Evolutionary conservation across 2,329 filamentous ascomycete genomes (phyloP), one percentile per base, ranked within the genome.

Genomic region (Stenocarpella maydis): DNA sequence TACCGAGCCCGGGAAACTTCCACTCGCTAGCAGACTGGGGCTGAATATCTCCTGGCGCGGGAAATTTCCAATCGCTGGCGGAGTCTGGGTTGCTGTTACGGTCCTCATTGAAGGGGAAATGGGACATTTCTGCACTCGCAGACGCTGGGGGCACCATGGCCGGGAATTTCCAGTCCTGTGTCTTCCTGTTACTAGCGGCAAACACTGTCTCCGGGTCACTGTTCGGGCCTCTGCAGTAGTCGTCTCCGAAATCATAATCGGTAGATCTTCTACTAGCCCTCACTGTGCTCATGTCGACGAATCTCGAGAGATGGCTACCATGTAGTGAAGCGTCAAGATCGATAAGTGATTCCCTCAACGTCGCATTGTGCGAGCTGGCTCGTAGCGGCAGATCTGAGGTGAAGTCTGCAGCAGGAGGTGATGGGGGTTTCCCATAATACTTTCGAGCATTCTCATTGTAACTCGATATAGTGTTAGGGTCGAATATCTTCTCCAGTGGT

Each of bases 401-500:
- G n/a, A 63, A 49, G 12, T 63, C 58, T 0, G 87, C 89, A 31
- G 74, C 78, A 4, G 80, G 80, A 0, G 80, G 78, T 2, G 81
- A 80, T 31, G 83, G 80, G 0, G 78, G 78, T 41, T 79, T 81
- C 21, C 87, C 86, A 73, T 91, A 91, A 74, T 90, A 90, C 49
- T 82, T 82, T 37, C 86, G 82, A 21, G 87, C 88, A 71, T 91
- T 90, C 70, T 91, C 88, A 28, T 89, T 85, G 71, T 91, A 91
- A 71, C 85, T 89, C 2, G 88, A 87, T 41, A 89, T 85, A 0
- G 89, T 90, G 75, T 90, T 88, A 6, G 88, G 88, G 69, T 91
- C 89, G 74, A 91, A 91, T 0, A 91, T 81, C 71, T 90, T 90
- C 72, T 91, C 88, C 4, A 91, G 78, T 0, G 89, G 89, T 12